These are phyloP conservation scores for Penicillium sp. DNA, from an alignment of 2,329 filamentous ascomycete genomes.

Conservation along the genomic window DNA sequence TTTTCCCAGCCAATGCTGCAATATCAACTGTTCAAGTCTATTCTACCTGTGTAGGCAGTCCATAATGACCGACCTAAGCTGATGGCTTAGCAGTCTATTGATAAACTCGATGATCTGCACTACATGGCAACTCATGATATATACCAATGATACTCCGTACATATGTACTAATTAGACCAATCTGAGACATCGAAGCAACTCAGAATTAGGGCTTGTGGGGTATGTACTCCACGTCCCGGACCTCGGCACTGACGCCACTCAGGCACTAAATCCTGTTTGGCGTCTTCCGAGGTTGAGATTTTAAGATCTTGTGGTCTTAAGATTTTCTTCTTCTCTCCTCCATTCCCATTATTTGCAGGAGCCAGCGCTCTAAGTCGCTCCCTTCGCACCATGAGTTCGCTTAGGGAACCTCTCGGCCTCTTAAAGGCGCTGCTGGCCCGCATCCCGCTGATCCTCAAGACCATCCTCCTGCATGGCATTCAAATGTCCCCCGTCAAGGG, in stretches of 20 bases:
- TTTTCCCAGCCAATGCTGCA: not conserved
- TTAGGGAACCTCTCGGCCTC: slow-evolving; percentile 24
- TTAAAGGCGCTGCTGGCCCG: slow-evolving; percentile 38
- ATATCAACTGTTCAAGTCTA: not conserved
- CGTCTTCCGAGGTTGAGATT: not conserved
- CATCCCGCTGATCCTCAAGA: slow-evolving; percentile 44
- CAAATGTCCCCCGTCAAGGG: slow-evolving; percentile 66
- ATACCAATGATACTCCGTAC: too few species aligned
- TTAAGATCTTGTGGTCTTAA: not conserved
- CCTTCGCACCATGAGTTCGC: slow-evolving; percentile 21
- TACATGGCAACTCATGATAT: not conserved
- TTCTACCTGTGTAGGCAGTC: not conserved
- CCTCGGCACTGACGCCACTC: slow-evolving; percentile 17
- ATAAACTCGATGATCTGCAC: not conserved
- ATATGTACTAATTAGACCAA: not conserved
- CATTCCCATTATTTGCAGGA: not conserved
- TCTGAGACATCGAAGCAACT: not conserved
- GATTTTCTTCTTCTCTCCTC: not conserved
- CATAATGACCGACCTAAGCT: not conserved
- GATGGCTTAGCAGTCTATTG: not conserved
- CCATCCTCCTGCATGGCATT: slow-evolving; percentile 48
- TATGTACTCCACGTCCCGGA: slow-evolving; percentile 1
- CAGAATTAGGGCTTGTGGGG: not conserved
- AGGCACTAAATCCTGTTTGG: slow-evolving; percentile 15
- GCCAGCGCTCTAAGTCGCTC: not conserved